Percentiles rank a stretch among this genome's conserved stretches.
phyloP scores from a whole-genome alignment of 768 basidiomycete species.

The Leccinellum rugosiceps region DNA sequence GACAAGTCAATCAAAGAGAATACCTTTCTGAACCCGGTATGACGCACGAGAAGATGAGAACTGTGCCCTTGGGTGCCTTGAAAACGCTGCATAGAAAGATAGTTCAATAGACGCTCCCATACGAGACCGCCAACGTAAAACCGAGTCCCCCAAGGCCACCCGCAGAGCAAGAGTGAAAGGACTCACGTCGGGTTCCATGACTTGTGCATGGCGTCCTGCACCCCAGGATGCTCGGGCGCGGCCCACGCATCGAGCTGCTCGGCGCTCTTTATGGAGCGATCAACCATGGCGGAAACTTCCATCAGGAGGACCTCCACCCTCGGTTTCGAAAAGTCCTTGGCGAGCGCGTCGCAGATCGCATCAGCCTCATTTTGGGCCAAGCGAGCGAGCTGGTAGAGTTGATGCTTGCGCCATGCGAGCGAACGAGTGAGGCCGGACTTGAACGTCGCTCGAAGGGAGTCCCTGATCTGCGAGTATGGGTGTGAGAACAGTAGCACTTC shows the following conservation, averaged over 20 bases:
- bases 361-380: constrained; percentile 62
- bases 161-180: not conserved
- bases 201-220: constrained; percentile 38
- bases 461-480: constrained; percentile 30
- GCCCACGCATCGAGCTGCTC: constrained; percentile 59
- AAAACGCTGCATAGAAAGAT: constrained; percentile 31
- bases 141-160: no score
- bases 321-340: constrained; percentile 51
- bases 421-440: constrained; percentile 46
- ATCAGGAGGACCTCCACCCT: constrained; percentile 30
- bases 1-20: not conserved
- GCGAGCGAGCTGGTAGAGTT: constrained; percentile 60
- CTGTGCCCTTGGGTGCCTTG: constrained; percentile 60
- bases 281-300: constrained; percentile 47
- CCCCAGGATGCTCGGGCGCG: constrained; percentile 38
- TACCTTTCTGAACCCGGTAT: not conserved
- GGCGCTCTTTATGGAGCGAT: constrained; percentile 41
- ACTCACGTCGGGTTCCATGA: constrained; percentile 47
- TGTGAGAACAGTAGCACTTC: not conserved
- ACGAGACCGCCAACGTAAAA: not conserved
- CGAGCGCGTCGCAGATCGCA: constrained; percentile 42
- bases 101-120: not conserved
- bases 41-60: constrained; percentile 56
- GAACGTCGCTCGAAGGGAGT: constrained; percentile 46
- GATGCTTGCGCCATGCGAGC: constrained; percentile 58